Percentiles rank a stretch among this genome's conserved stretches.
Conservation (phyloP, 257 asterid species). For the Catharanthus roseus region DNA sequence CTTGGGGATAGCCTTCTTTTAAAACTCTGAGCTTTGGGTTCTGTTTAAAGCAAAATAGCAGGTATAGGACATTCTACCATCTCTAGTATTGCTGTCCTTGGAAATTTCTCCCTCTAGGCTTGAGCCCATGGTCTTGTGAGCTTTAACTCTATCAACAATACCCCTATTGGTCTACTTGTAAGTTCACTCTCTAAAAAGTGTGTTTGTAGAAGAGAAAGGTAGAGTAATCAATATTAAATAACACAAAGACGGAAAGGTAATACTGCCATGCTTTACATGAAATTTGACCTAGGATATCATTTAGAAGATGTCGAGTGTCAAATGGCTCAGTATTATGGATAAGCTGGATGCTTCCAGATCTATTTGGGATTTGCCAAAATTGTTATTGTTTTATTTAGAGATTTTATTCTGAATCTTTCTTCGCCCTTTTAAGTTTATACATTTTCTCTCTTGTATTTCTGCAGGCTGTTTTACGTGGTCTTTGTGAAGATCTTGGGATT, state of each 20-base stretch:
- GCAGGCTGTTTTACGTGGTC: conserved; percentile 62
- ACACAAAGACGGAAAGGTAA: background rate
- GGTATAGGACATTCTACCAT: background rate
- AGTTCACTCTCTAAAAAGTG: background rate
- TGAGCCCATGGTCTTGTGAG: background rate
- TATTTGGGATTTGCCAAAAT: background rate
- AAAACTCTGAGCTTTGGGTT: background rate
- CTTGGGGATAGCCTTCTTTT: background rate
- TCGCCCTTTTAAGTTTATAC: background rate
- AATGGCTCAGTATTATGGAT: background rate
- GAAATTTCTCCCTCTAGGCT: background rate
- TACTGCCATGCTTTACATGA: background rate
- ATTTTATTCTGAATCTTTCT: conserved; percentile 1
- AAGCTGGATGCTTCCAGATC: background rate
- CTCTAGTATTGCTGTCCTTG: background rate
- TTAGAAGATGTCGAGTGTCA: background rate
- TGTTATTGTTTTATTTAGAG: background rate
- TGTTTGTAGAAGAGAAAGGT: background rate
- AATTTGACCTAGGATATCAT: background rate
- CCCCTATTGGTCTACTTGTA: background rate
- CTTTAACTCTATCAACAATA: background rate
- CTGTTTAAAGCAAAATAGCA: background rate
- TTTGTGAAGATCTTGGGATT: conserved; percentile 74
- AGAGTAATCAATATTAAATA: background rate
- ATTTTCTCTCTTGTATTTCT: conserved; percentile 15